These are phyloP conservation scores for Cladophialophora immunda DNA, from an alignment of 2,329 filamentous ascomycete genomes.

Conservation along the genomic window DNA sequence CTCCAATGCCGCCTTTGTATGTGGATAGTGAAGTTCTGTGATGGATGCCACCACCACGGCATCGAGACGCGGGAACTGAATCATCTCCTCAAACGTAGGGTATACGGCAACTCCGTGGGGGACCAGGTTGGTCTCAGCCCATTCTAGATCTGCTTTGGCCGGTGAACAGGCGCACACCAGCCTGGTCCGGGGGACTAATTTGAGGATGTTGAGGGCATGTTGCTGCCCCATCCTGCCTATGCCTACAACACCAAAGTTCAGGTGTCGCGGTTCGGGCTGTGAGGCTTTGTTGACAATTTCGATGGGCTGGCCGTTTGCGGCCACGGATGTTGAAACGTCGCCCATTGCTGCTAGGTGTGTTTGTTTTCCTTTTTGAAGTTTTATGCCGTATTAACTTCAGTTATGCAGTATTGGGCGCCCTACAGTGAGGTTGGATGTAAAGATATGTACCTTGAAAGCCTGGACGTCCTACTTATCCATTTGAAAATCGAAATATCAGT, in stretches of 20 bases:
- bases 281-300: background rate
- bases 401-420: no score
- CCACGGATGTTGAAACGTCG: background rate
- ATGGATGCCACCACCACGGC: slow-evolving; percentile 60
- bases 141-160: slow-evolving; percentile 55
- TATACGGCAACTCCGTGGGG: slow-evolving; percentile 58
- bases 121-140: slow-evolving; percentile 55
- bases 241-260: slow-evolving; percentile 55
- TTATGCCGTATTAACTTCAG: no score
- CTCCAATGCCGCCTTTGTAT: slow-evolving; percentile 65
- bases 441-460: no score
- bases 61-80: slow-evolving; percentile 54
- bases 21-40: slow-evolving; percentile 64
- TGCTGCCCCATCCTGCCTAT: slow-evolving; percentile 63
- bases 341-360: slow-evolving; percentile 8
- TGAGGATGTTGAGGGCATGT: slow-evolving; percentile 60
- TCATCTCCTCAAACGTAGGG: slow-evolving; percentile 58
- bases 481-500: no score
- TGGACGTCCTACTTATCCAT: no score
- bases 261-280: slow-evolving; percentile 1
- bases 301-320: background rate
- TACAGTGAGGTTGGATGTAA: no score
- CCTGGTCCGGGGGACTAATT: slow-evolving; percentile 56
- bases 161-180: slow-evolving; percentile 61
- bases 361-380: no score